A percentile compares a stretch with the other conserved stretches of the same genome.
Evolutionary conservation across 768 basidiomycete species (phyloP).

Genomic region (Russula sp.): DNA sequence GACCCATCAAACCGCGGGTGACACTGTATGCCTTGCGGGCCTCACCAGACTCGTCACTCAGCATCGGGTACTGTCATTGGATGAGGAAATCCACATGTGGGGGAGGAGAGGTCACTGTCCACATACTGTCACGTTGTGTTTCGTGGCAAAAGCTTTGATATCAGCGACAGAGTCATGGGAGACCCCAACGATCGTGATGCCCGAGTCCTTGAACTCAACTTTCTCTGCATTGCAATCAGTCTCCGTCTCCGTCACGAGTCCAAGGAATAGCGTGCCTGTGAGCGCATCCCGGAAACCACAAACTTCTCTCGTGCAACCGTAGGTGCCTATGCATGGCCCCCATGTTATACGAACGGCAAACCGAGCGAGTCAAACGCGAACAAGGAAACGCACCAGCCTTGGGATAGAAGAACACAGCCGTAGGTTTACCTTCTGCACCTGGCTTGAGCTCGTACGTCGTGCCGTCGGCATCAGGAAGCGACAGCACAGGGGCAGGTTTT

Average conservation of each 20-base stretch:
- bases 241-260: neutral
- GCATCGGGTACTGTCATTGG: slow-evolving; percentile 56
- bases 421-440: slow-evolving; percentile 48
- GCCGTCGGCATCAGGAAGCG: slow-evolving; percentile 58
- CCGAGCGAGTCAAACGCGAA: slow-evolving; percentile 8
- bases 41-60: slow-evolving; percentile 61
- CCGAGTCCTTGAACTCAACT: slow-evolving; percentile 54
- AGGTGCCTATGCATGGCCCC: slow-evolving; percentile 41
- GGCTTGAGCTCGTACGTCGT: slow-evolving; percentile 53
- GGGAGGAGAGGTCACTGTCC: neutral
- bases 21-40: slow-evolving; percentile 58
- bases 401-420: slow-evolving; percentile 76
- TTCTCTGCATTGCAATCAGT: slow-evolving; percentile 38
- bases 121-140: slow-evolving; percentile 56
- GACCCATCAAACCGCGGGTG: slow-evolving; percentile 60
- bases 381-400: slow-evolving; percentile 42
- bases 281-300: slow-evolving; percentile 79
- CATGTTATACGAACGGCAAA: neutral
- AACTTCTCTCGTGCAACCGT: slow-evolving; percentile 75
- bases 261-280: slow-evolving; percentile 37
- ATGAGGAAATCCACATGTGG: neutral
- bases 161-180: slow-evolving; percentile 65
- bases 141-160: slow-evolving; percentile 69
- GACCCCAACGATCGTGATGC: slow-evolving; percentile 64
- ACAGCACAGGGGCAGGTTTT: slow-evolving; percentile 57